These are phyloP conservation scores for Colletotrichum ledebouriae DNA, from an alignment of 2,329 filamentous ascomycete genomes.

Conservation along the genomic window DNA sequence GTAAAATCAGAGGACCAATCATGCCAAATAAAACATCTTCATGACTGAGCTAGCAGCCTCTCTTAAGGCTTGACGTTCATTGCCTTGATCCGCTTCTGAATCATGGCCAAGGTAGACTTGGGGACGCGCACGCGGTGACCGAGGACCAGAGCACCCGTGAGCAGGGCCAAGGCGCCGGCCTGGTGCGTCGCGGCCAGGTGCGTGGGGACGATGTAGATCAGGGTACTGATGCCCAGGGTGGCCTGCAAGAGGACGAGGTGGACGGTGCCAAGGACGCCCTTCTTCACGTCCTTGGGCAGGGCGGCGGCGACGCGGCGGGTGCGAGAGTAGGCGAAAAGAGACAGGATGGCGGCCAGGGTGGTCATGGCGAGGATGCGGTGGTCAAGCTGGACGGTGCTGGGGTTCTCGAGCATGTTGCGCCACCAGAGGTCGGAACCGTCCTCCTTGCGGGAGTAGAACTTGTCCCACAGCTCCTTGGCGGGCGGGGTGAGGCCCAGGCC, in stretches of 20 bases:
- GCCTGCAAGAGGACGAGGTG: slow-evolving; percentile 88
- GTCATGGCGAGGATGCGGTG: slow-evolving; percentile 93
- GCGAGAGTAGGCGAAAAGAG: slow-evolving; percentile 85
- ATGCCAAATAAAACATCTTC: neutral
- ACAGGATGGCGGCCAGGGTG: slow-evolving; percentile 85
- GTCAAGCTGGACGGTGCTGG: slow-evolving; percentile 93
- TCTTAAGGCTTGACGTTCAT: slow-evolving; percentile 17
- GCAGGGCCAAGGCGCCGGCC: slow-evolving; percentile 85
- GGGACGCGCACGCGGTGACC: slow-evolving; percentile 84
- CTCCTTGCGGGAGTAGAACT: slow-evolving; percentile 84
- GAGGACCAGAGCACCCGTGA: slow-evolving; percentile 85
- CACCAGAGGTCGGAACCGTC: slow-evolving; percentile 91
- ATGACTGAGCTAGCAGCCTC: neutral
- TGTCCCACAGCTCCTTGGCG: slow-evolving; percentile 83
- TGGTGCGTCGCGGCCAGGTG: slow-evolving; percentile 92
- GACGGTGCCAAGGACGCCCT: slow-evolving; percentile 82
- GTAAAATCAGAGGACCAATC: neutral
- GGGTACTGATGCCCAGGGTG: slow-evolving; percentile 86
- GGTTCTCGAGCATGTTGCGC: slow-evolving; percentile 98
- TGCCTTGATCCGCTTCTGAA: slow-evolving; percentile 63
- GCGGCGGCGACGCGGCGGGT: slow-evolving; percentile 69
- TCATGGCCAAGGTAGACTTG: slow-evolving; percentile 70
- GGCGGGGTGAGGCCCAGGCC: slow-evolving; percentile 86
- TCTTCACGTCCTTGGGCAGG: slow-evolving; percentile 74
- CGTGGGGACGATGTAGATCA: slow-evolving; percentile 94